These are phyloP conservation scores for Fraxinus latifolia DNA, from an alignment of 305 asterid genomes.

Conservation along the genomic window DNA sequence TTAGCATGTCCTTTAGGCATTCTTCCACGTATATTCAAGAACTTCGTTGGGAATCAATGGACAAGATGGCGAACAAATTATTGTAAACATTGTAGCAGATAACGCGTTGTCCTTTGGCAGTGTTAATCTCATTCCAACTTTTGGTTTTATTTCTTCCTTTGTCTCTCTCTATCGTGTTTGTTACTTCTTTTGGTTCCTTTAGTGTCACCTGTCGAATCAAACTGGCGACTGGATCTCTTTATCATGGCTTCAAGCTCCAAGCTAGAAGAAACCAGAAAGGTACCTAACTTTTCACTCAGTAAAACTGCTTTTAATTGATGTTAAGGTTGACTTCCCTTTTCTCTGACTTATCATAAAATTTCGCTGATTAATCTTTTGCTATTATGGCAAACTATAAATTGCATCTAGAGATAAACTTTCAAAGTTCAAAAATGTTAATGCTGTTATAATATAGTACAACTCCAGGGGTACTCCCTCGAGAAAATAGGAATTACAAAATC, in stretches of 20 bases:
- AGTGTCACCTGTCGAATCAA: conserved; percentile 14
- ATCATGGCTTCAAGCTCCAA: conserved; percentile 10
- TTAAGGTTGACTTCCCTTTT: conserved; percentile 6
- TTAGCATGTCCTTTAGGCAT: conserved; percentile 29
- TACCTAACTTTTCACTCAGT: conserved; percentile 19
- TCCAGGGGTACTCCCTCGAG: conserved; percentile 14
- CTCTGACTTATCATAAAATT: neutral
- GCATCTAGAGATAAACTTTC: neutral
- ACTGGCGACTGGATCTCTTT: neutral
- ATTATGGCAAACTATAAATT: neutral
- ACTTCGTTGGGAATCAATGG: conserved; percentile 23
- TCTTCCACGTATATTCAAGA: conserved; percentile 29
- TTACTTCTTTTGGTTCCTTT: conserved; percentile 23
- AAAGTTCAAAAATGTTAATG: neutral
- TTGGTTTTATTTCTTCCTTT: conserved; percentile 2
- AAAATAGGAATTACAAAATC: conserved; percentile 9
- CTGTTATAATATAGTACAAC: neutral
- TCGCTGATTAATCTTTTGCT: neutral
- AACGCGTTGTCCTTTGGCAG: conserved; percentile 19
- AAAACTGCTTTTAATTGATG: conserved; percentile 5
- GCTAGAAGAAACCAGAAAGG: conserved; percentile 15
- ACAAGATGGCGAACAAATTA: conserved; percentile 25
- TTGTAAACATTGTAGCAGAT: conserved; percentile 29
- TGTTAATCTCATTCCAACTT: neutral
- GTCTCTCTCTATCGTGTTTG: conserved; percentile 12